Evolutionary conservation across 345 rosid genomes (phyloP), one percentile per base, ranked within the genome.

Genomic region (Aurinia saxatilis): DNA sequence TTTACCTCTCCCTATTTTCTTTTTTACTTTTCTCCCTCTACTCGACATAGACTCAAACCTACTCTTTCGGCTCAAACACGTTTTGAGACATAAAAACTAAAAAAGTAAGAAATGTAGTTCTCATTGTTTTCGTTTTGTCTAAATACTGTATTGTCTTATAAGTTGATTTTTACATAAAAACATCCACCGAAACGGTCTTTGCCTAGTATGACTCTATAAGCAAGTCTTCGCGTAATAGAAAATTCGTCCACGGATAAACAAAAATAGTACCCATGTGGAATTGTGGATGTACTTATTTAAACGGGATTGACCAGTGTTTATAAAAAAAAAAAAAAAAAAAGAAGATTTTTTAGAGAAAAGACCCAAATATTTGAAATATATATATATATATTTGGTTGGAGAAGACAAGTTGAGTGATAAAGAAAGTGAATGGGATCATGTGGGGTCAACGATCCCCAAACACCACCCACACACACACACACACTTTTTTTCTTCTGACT

Each of bases 381-480:
- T 60, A 37, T 46, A 2, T 40, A 21, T 1, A 21, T 21, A 2
- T 45, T 53, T 35, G 5, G 41, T 38, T 18, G 9, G 50, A 10
- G 53, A 46, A 16, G 55, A 52, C 73, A 62, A 70, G 44, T 69
- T 53, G 64, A 19, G 7, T 1, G 21, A 45, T 17, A 47, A 25
- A 36, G 61, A 36, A 62, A 70, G 54, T 30, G 68, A 62, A 54
- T 31, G 25, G 63, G 74, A 62, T 62, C 68, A 40, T 54, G 68
- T 70, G 34, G 64, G 51, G 68, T 69, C 63, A 69, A 52, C 31
- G 39, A 60, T 68, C 33, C 46, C 52, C 37, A 60, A 23, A 42
- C 52, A 53, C 46, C 36, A 53, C 27, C 60, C 3, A 50, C 30
- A 48, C 7, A 6, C n/a, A 5, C 18, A 4, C 31, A 21, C 2